Percentiles rank a stretch among this genome's conserved stretches.
Evolutionary conservation across 345 rosid genomes (phyloP).

Genomic region (Geranium rotundifolium): DNA sequence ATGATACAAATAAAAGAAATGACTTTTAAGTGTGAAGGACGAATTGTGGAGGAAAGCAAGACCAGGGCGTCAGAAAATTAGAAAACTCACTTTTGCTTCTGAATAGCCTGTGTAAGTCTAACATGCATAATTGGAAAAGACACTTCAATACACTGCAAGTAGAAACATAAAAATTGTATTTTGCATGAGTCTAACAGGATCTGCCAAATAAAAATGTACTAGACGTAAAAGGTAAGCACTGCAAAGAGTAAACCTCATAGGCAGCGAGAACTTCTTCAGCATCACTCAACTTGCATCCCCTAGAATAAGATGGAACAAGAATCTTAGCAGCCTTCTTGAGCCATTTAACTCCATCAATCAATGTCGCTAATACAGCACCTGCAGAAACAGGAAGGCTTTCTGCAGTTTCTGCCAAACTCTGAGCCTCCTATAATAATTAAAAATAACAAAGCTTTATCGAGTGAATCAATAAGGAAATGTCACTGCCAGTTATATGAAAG

Average conservation of each 20-base stretch:
- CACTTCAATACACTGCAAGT: constrained; percentile 29
- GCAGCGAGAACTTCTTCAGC: constrained; percentile 45
- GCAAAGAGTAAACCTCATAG: constrained; percentile 27
- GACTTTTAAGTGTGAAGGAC: not conserved
- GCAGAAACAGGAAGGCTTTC: constrained; percentile 21
- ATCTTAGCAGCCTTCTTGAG: constrained; percentile 34
- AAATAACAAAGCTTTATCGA: constrained; percentile 2
- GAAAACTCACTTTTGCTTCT: constrained; percentile 41
- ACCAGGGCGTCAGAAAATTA: not conserved
- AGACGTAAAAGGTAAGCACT: not conserved
- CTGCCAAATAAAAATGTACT: not conserved
- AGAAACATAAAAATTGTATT: not conserved
- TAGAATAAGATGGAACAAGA: constrained; percentile 21
- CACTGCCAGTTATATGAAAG: too few relatives aligned
- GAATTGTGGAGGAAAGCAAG: not conserved
- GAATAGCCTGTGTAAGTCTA: constrained; percentile 29
- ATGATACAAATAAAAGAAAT: constrained; percentile 1
- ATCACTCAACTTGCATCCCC: constrained; percentile 33
- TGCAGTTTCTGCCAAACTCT: constrained; percentile 28
- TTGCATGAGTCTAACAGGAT: not conserved
- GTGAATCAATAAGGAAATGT: constrained; percentile 3
- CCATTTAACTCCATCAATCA: constrained; percentile 42
- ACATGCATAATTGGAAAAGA: constrained; percentile 30
- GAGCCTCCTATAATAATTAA: constrained; percentile 36
- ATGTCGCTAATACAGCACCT: constrained; percentile 21